phyloP scores from a whole-genome alignment of 2,329 filamentous ascomycete species.

The Magnaporthales sp. region DNA sequence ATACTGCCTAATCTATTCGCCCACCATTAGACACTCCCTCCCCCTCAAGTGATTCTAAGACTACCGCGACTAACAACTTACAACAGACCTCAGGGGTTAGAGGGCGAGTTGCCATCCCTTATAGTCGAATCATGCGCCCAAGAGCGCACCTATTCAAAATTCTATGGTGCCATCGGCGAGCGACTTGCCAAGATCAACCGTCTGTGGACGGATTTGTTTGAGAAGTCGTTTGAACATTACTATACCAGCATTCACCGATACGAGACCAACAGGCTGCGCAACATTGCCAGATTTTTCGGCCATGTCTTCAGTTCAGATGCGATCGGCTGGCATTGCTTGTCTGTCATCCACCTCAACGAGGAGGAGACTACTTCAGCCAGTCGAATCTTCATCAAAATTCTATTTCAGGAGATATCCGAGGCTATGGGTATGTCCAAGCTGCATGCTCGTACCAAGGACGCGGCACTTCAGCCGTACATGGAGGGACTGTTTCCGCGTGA shows the following conservation, averaged over 20 bases:
- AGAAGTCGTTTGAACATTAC: slow-evolving; percentile 82
- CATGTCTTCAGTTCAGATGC: slow-evolving; percentile 83
- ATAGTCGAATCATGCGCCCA: slow-evolving; percentile 95
- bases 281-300: slow-evolving; percentile 91
- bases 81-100: slow-evolving; percentile 60
- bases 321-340: slow-evolving; percentile 85
- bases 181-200: slow-evolving; percentile 94
- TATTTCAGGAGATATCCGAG: slow-evolving; percentile 88
- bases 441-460: slow-evolving; percentile 67
- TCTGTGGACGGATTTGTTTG: slow-evolving; percentile 88
- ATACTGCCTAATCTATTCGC: not conserved
- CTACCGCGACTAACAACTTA: not conserved
- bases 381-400: slow-evolving; percentile 96
- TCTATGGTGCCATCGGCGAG: slow-evolving; percentile 90
- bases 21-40: not conserved
- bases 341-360: slow-evolving; percentile 81
- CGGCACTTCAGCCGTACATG: slow-evolving; percentile 68
- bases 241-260: slow-evolving; percentile 97
- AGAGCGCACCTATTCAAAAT: slow-evolving; percentile 95
- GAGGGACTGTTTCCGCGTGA: slow-evolving; percentile 85
- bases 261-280: slow-evolving; percentile 89
- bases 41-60: not conserved
- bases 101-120: slow-evolving; percentile 90
- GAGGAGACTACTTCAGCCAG: slow-evolving; percentile 95
- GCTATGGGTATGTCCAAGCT: slow-evolving; percentile 77